phyloP scores from a whole-genome alignment of 108 stramenopile genomes.

The Cylindrotheca closterium region DNA sequence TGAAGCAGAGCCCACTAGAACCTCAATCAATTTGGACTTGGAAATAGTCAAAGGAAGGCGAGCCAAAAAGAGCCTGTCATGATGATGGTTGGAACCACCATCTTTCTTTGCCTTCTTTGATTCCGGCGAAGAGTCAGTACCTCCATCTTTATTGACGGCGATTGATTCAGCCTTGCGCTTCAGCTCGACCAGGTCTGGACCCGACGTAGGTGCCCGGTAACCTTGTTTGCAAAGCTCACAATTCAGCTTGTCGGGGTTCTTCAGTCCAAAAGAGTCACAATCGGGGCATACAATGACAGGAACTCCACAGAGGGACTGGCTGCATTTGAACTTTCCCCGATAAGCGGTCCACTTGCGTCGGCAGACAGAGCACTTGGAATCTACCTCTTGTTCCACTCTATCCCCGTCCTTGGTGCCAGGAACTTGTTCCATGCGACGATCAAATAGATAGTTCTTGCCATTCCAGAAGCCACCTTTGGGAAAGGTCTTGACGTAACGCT shows the following conservation, averaged over 20 bases:
- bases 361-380: conserved; percentile 56
- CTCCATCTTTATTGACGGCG: not conserved
- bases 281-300: conserved; percentile 69
- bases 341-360: conserved; percentile 48
- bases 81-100: not conserved
- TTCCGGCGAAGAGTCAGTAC: not conserved
- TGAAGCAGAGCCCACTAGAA: conserved; percentile 13
- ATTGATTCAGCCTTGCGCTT: conserved; percentile 52
- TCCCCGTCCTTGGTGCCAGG: conserved; percentile 30
- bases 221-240: conserved; percentile 60
- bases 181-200: conserved; percentile 52
- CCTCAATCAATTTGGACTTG: conserved; percentile 41
- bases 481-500: conserved; percentile 78
- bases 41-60: conserved; percentile 40
- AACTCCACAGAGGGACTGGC: conserved; percentile 56
- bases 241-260: conserved; percentile 21
- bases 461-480: conserved; percentile 75
- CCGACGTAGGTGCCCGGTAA: conserved; percentile 43
- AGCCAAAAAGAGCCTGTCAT: conserved; percentile 46
- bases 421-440: conserved; percentile 74
- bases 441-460: conserved; percentile 85
- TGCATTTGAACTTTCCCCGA: conserved; percentile 53
- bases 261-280: conserved; percentile 18
- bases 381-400: conserved; percentile 45
- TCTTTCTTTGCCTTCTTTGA: not conserved